phyloP scores from a whole-genome alignment of 179 eudicot species.

The Silene vulgaris region DNA sequence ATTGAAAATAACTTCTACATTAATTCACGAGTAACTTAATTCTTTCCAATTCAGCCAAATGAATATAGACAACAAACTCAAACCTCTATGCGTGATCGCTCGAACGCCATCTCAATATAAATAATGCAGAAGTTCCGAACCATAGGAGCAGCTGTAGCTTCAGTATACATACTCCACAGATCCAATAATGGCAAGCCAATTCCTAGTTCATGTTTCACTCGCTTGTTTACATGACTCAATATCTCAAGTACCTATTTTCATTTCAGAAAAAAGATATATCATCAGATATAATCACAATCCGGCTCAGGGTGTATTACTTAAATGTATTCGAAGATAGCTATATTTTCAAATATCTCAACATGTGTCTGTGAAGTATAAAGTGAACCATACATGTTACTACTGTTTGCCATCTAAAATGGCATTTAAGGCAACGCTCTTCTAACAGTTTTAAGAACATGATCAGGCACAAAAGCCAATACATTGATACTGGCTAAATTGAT shows the following conservation, averaged over 20 bases:
- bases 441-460: neutral
- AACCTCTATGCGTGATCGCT: conserved; percentile 59
- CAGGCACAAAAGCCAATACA: neutral
- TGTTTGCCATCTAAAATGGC: neutral
- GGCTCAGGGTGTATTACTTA: neutral
- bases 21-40: neutral
- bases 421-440: neutral
- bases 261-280: neutral
- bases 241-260: conserved; percentile 67
- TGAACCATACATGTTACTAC: neutral
- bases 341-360: neutral
- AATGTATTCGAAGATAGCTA: neutral
- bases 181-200: conserved; percentile 77
- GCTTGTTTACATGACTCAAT: conserved; percentile 86
- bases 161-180: conserved; percentile 67
- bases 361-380: neutral
- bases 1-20: neutral
- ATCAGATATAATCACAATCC: neutral
- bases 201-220: conserved; percentile 74
- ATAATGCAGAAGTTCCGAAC: conserved; percentile 88
- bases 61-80: conserved; percentile 16
- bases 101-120: conserved; percentile 93
- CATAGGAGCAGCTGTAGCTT: conserved; percentile 59
- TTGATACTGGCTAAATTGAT: neutral
- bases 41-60: neutral